Conservation (phyloP, 1,284 basidiomycete species). For the Gomphus bonarii region DNA sequence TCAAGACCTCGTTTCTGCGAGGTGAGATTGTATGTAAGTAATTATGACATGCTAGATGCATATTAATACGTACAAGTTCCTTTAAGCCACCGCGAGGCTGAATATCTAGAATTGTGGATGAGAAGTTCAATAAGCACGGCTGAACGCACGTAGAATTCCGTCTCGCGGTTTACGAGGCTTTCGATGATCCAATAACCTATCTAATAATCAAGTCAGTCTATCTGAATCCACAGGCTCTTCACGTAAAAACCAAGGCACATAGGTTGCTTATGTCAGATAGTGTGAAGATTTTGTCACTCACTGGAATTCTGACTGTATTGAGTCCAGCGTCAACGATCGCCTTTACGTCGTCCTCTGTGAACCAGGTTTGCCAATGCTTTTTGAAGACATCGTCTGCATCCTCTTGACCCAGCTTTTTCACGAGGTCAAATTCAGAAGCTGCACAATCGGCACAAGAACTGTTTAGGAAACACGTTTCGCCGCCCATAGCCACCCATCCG, state of each 20-base stretch:
- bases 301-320: slow-evolving; percentile 68
- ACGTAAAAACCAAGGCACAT: not conserved
- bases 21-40: not conserved
- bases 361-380: slow-evolving; percentile 67
- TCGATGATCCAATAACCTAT: slow-evolving; percentile 78
- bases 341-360: slow-evolving; percentile 51
- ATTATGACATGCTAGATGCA: not conserved
- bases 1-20: slow-evolving; percentile 47
- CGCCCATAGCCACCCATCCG: slow-evolving; percentile 63
- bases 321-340: slow-evolving; percentile 42
- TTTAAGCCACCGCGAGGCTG: slow-evolving; percentile 52
- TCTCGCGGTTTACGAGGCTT: slow-evolving; percentile 46
- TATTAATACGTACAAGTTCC: slow-evolving; percentile 38
- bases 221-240: not conserved
- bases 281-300: slow-evolving; percentile 25
- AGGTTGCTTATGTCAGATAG: not conserved
- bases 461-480: slow-evolving; percentile 29
- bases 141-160: slow-evolving; percentile 38
- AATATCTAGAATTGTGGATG: not conserved
- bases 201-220: slow-evolving; percentile 23
- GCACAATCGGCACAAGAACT: not conserved
- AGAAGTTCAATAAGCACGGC: not conserved
- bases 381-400: slow-evolving; percentile 52
- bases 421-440: slow-evolving; percentile 11
- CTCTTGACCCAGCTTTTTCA: slow-evolving; percentile 39